Base-by-base conservation (phyloP, 768 basidiomycete species). In the Russula ochroleuca region DNA sequence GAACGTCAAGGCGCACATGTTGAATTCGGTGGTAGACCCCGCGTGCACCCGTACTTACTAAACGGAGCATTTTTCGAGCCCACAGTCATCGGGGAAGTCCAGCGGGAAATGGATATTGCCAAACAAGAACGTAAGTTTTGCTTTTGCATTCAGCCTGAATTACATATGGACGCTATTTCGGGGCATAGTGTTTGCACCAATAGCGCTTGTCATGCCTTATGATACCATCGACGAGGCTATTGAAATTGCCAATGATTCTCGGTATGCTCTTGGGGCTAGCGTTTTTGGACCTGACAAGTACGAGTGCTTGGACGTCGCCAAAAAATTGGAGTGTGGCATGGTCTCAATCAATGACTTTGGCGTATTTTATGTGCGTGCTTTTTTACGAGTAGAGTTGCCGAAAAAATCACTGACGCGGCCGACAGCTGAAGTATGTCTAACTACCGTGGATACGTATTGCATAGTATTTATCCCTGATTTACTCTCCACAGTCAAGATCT, bases 291-390 rank as follows among this genome's bases (percentile, higher is more conserved):
- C 88, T 11, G 85, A 91, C 71, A 88, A 89, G 72, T 81, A 82
- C 45, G 77, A 88, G 48, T 94, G 92, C 70, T 68, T 92, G 58
- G 78, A 87, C 53, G 88, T 98, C 23, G 94, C 94, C 33, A 85
- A 85, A 68, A 77, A 79, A 53, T 77, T 99, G 56, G 85, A 96
- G 57, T 95, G 93, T 69, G 96, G 96, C 51, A 98, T 99, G 97
- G 96, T 98, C 3, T 87, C 94, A 21, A 81, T 97, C 66, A 98
- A 98, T 69, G 97, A 98, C 76, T 97, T 93, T 72, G 94, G 84
- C 14, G 87, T 89, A 9, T 93, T 86, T 76, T 93, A 94, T 72
- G 86, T 91, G 71, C 78, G 86, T 78, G 65, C 52, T 13, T 35
- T 40, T 13, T 35, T 40, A 11, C 21, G 66, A 52, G 40, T 52